Base-by-base conservation (phyloP, 2,329 filamentous ascomycete genomes). In the Tympanopsis confertula region DNA sequence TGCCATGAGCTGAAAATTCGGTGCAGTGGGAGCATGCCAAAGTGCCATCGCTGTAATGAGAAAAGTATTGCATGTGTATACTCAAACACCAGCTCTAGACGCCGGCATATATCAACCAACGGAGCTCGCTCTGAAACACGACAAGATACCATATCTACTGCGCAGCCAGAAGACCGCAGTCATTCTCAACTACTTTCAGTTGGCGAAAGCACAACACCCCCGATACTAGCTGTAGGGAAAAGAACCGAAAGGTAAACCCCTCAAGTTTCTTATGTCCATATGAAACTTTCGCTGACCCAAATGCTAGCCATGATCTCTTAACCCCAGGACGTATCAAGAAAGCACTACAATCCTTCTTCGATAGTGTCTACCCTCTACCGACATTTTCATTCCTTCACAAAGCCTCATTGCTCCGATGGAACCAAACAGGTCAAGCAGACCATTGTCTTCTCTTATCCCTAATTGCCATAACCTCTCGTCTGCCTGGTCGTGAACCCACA, bases 361-460 rank as follows among this genome's bases (percentile, higher is more conserved):
- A 67, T 30, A 67, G 74, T 47, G 62, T 75, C 29, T 70, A 75
- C 51, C 71, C 75, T 43, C 69, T 75, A 37, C 69, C 71, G 33
- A 69, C 71, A 45, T 71, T 70, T 54, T 71, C 69, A 10, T 76
- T 75, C 40, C 53, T 76, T 13, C 71, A 76, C 46, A 68, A 70
- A 19, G 69, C 71, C 12, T 75, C 71, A 2, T 63, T 75, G 18
- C 73, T 74, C 69, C 70, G 74, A 48, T 63, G 71, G 20, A 73
- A 73, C 48, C 66, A 72, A 44, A 63, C 68, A 4, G 70, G 69
- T 35, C 69, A 69, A 43, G 66, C 75, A 44, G 71, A 75, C 46
- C 64, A 62, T 29, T 58, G 69, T 2, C 55, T 76, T 5, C 56
- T 75, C 3, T 58, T 74, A 4, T 68, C 70, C 28, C 54, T 75